Evolutionary conservation across 2,329 filamentous ascomycete species (phyloP).

Genomic region (Lasiodiplodia theobromae): DNA sequence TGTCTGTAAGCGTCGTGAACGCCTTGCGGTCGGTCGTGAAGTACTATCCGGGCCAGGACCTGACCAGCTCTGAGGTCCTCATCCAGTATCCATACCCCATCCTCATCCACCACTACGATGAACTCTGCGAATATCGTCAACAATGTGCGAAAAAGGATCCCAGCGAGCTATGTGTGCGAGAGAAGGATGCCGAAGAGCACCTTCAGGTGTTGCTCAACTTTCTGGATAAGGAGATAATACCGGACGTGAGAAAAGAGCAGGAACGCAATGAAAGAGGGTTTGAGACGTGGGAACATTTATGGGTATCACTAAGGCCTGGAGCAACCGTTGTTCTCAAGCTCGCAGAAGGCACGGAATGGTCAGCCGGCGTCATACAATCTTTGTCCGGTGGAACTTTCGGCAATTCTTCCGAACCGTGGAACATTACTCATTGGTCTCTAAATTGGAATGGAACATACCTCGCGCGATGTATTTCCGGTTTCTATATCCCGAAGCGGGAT

Average conservation of each 20-base stretch:
- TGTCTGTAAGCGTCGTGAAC: constrained; percentile 19
- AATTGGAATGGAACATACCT: constrained; percentile 7
- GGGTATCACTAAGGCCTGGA: not conserved
- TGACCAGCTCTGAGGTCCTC: constrained; percentile 12
- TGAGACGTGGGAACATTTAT: constrained; percentile 17
- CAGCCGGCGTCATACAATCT: not conserved
- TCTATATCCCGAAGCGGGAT: too few species aligned
- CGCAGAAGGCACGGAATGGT: not conserved
- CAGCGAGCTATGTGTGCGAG: constrained; percentile 14
- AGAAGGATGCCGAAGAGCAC: constrained; percentile 25
- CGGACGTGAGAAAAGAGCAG: constrained; percentile 22
- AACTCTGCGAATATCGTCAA: constrained; percentile 17
- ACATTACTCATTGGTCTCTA: constrained; percentile 21
- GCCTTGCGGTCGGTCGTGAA: constrained; percentile 25
- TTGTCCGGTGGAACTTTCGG: not conserved
- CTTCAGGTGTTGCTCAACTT: constrained; percentile 19
- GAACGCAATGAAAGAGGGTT: constrained; percentile 16
- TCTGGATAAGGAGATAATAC: constrained; percentile 27
- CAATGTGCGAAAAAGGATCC: not conserved
- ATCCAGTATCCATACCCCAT: constrained; percentile 25
- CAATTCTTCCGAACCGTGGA: not conserved
- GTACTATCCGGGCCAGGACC: constrained; percentile 30
- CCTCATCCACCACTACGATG: constrained; percentile 30
- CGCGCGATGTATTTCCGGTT: not conserved
- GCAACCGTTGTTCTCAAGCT: too few species aligned